phyloP scores from a whole-genome alignment of 148 eudicot species.

The Drosera capensis region DNA sequence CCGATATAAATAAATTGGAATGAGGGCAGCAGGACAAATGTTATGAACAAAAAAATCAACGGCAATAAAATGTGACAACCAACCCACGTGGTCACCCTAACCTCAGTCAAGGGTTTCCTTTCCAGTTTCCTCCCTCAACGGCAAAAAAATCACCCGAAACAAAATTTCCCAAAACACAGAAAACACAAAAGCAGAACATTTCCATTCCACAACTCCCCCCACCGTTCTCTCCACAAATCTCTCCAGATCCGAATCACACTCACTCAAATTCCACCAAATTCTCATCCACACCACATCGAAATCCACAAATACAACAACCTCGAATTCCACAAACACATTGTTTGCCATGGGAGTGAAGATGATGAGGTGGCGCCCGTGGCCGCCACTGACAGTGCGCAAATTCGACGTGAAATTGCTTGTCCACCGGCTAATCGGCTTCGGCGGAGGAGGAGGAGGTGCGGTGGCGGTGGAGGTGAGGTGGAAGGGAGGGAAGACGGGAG shows the following conservation, averaged over 20 bases:
- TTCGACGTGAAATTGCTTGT: conserved; percentile 51
- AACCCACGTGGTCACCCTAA: too few species aligned
- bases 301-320: background rate
- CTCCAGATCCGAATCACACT: background rate
- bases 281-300: background rate
- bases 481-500: conserved; percentile 78
- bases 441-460: conserved; percentile 4
- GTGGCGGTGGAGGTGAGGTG: conserved; percentile 65
- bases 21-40: too few species aligned
- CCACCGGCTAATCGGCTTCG: conserved; percentile 24
- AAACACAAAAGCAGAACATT: background rate
- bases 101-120: too few species aligned
- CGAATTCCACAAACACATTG: background rate
- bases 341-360: conserved; percentile 57
- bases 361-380: conserved; percentile 77
- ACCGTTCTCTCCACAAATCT: background rate
- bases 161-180: too few species aligned
- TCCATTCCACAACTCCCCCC: background rate
- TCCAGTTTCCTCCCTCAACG: too few species aligned
- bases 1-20: too few species aligned
- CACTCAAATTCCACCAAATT: background rate
- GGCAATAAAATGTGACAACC: too few species aligned
- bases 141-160: too few species aligned
- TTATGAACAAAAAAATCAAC: too few species aligned
- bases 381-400: conserved; percentile 42